Evolutionary conservation across 2,329 filamentous ascomycete species (phyloP).

Genomic region (Penicillium sp.): DNA sequence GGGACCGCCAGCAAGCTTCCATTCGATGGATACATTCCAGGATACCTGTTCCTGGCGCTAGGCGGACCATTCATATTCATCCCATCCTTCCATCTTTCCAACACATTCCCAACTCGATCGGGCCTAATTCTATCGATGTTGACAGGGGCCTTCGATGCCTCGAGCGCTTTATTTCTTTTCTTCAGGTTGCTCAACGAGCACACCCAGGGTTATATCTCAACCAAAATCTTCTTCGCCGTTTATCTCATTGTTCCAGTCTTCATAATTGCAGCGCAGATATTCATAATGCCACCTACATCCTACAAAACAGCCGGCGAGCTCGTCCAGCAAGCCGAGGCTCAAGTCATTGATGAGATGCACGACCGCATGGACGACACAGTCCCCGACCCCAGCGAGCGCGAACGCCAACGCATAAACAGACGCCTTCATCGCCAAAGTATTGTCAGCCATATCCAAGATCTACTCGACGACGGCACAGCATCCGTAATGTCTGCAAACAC

Average conservation of each 20-base stretch:
- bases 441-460: constrained; percentile 68
- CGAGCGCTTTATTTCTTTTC: constrained; percentile 72
- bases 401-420: constrained; percentile 53
- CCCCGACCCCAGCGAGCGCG: constrained; percentile 48
- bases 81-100: constrained; percentile 79
- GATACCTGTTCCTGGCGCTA: constrained; percentile 73
- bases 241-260: constrained; percentile 70
- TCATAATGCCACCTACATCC: constrained; percentile 70
- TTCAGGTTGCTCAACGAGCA: constrained; percentile 70
- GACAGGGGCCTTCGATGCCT: constrained; percentile 80
- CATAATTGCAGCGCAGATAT: constrained; percentile 66
- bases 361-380: constrained; percentile 59
- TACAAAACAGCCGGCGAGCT: constrained; percentile 87
- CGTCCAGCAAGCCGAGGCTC: constrained; percentile 66
- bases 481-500: constrained; percentile 4
- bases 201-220: constrained; percentile 57
- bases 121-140: constrained; percentile 77
- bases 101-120: constrained; percentile 74
- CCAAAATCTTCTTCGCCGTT: constrained; percentile 66
- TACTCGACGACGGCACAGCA: constrained; percentile 57
- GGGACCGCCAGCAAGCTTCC: constrained; percentile 63
- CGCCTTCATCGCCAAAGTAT: constrained; percentile 61
- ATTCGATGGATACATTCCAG: constrained; percentile 72
- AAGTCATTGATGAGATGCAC: constrained; percentile 53
- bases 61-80: constrained; percentile 82